phyloP scores from a whole-genome alignment of 2,329 filamentous ascomycete species.

The Ilyonectria destructans region DNA sequence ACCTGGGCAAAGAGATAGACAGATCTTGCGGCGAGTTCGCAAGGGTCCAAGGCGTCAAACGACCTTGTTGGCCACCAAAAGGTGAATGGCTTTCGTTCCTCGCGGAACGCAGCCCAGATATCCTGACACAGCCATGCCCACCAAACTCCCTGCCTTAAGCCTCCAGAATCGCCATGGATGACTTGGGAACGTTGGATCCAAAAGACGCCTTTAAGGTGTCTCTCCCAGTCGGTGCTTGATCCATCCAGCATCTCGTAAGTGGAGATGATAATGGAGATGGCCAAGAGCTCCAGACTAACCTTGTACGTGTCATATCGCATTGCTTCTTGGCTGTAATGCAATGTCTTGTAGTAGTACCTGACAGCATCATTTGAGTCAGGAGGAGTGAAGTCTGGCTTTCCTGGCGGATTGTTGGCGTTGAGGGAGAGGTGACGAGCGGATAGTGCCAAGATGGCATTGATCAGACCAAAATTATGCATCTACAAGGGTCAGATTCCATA shows the following conservation, averaged over 20 bases:
- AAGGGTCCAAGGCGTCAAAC: conserved; percentile 62
- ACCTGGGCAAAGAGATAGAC: conserved; percentile 70
- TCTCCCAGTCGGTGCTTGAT: conserved; percentile 67
- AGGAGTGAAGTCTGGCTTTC: neutral
- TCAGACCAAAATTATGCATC: conserved; percentile 65
- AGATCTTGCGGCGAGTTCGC: conserved; percentile 68
- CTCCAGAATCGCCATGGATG: conserved; percentile 72
- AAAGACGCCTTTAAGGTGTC: conserved; percentile 76
- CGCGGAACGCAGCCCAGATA: conserved; percentile 75
- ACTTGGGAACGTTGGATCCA: conserved; percentile 77
- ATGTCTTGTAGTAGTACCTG: conserved; percentile 74
- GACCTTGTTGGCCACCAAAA: conserved; percentile 70
- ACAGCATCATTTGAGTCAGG: conserved; percentile 47
- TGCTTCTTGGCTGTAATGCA: conserved; percentile 73
- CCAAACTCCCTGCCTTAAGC: conserved; percentile 73
- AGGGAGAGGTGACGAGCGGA: conserved; percentile 51
- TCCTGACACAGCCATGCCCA: conserved; percentile 79
- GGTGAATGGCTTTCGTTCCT: conserved; percentile 69
- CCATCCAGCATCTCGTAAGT: conserved; percentile 78
- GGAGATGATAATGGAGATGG: conserved; percentile 72
- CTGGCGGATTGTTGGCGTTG: neutral
- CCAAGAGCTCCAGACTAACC: conserved; percentile 70
- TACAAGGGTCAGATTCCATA: neutral
- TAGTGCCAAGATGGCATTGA: conserved; percentile 71
- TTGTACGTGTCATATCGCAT: conserved; percentile 72